phyloP scores from a whole-genome alignment of 805 yeast genomes.

The Zygotorulaspora florentina region DNA sequence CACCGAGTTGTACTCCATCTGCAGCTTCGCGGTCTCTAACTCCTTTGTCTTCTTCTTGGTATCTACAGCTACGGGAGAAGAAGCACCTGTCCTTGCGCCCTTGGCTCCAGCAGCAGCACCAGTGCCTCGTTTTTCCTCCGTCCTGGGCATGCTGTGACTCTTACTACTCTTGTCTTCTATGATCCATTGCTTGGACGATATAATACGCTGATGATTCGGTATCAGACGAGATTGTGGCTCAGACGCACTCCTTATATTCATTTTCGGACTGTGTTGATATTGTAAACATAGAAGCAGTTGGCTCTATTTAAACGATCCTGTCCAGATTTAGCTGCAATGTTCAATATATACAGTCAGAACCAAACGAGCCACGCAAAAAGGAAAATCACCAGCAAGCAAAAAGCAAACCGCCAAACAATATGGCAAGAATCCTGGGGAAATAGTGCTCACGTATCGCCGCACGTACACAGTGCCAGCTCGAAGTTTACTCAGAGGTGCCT shows the following conservation, averaged over 20 bases:
- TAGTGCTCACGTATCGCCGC: background rate
- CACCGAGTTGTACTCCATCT: constrained; percentile 24
- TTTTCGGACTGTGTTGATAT: background rate
- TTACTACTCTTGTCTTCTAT: constrained; percentile 12
- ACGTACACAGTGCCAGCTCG: too few species aligned
- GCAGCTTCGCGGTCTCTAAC: constrained; percentile 20
- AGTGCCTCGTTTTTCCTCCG: constrained; percentile 1
- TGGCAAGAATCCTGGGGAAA: background rate
- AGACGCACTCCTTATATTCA: constrained; percentile 2
- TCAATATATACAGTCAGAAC: background rate
- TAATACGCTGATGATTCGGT: constrained; percentile 23
- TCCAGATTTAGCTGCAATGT: background rate
- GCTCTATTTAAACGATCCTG: background rate
- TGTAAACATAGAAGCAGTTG: background rate
- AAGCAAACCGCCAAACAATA: background rate
- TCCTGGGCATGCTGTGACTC: constrained; percentile 1
- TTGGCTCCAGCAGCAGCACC: background rate
- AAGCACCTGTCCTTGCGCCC: constrained; percentile 1
- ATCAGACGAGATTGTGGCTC: constrained; percentile 8
- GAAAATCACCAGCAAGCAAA: background rate
- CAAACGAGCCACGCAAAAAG: background rate
- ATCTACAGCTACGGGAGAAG: constrained; percentile 6
- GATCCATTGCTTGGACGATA: constrained; percentile 22
- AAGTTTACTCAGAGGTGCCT: too few species aligned
- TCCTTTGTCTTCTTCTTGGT: constrained; percentile 12